Conservation (phyloP, 2,329 filamentous ascomycete species). For the Aaosphaeria pasadenensis region DNA sequence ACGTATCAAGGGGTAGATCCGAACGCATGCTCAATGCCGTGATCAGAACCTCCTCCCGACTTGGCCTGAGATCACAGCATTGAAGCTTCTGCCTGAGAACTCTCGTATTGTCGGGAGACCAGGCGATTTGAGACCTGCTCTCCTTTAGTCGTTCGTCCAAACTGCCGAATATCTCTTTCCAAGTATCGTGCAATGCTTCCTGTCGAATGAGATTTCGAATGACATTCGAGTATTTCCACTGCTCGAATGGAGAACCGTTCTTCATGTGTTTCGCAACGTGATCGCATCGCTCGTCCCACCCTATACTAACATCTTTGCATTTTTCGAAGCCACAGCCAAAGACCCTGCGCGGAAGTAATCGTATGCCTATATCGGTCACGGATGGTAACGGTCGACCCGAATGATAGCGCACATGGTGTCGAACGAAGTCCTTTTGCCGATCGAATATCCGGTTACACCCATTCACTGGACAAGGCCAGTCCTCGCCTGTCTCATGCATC, state of each 20-base stretch:
- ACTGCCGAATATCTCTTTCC: conserved; percentile 34
- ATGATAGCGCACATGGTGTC: conserved; percentile 37
- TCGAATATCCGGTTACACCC: conserved; percentile 36
- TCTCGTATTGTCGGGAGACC: conserved; percentile 35
- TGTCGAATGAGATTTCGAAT: conserved; percentile 37
- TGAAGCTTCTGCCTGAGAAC: conserved; percentile 36
- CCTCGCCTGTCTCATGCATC: conserved; percentile 39
- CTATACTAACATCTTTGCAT: conserved; percentile 38
- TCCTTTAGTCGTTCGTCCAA: conserved; percentile 31
- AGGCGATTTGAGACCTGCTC: conserved; percentile 35
- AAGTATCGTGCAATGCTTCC: conserved; percentile 34
- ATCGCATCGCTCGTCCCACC: conserved; percentile 38
- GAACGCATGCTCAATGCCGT: conserved; percentile 35
- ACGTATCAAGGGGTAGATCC: conserved; percentile 26
- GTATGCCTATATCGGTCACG: conserved; percentile 33
- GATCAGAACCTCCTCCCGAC: conserved; percentile 34
- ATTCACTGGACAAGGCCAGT: conserved; percentile 34
- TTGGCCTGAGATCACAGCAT: conserved; percentile 36
- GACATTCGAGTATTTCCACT: conserved; percentile 39
- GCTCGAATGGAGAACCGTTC: conserved; percentile 30
- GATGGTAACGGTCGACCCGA: conserved; percentile 33
- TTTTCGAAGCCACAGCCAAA: conserved; percentile 40
- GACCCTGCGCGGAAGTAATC: conserved; percentile 28
- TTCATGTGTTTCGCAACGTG: conserved; percentile 40
- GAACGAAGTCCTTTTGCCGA: conserved; percentile 36